Conservation (phyloP, 164 flowering plant genomes). For the Kingdonia uniflora region DNA sequence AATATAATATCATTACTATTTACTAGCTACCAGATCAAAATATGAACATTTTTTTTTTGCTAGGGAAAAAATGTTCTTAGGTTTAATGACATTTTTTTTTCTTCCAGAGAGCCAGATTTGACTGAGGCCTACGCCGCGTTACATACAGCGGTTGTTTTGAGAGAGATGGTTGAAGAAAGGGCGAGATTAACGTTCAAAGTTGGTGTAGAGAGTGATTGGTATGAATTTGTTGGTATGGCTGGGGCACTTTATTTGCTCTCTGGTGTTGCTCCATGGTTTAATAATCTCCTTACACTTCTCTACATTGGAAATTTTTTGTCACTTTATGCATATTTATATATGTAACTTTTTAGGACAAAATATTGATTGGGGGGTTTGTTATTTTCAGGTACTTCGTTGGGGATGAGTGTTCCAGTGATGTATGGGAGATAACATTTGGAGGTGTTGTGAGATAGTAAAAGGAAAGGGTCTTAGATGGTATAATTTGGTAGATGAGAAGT, state of each 20-base stretch:
- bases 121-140: conserved; percentile 16
- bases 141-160: conserved; percentile 5
- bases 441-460: conserved; percentile 17
- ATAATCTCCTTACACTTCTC: conserved; percentile 37
- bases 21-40: no score
- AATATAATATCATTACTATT: no score
- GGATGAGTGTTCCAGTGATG: conserved; percentile 32
- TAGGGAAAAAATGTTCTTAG: no score
- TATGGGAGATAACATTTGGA: conserved; percentile 29
- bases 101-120: conserved; percentile 25
- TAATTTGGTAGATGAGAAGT: conserved; percentile 26
- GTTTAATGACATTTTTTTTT: background rate
- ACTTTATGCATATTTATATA: no score
- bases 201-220: conserved; percentile 33
- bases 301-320: conserved; percentile 29
- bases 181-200: conserved; percentile 32
- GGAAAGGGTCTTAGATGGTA: conserved; percentile 12
- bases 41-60: no score
- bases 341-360: no score
- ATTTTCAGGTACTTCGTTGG: conserved; percentile 17
- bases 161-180: conserved; percentile 18
- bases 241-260: conserved; percentile 29
- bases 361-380: no score
- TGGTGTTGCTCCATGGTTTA: conserved; percentile 20
- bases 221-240: conserved; percentile 15